Base-by-base conservation (phyloP, 164 flowering plant species). In the Chimonanthus salicifolius region DNA sequence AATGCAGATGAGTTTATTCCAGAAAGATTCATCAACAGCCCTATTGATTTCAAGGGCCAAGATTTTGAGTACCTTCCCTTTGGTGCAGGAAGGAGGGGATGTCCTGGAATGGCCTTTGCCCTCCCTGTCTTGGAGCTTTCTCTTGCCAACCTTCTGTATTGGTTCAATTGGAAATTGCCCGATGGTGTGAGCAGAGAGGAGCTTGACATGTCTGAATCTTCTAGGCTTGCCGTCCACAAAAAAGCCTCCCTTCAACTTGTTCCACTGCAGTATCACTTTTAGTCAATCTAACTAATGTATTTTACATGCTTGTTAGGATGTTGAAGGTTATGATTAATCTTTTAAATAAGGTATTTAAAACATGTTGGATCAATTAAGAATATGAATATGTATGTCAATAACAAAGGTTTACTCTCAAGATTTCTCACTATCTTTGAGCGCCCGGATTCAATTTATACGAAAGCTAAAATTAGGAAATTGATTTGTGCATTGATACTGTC, bases 51-150 rank as follows among this genome's bases (percentile, higher is more conserved):
- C 21, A 71, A 21, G 15, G 65, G 65, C 13, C 58, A 45, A 7
- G 51, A 71, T 62, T 71, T 71, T 60, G 16, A 71, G 15, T 46
- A 44, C 7, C 45, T 71, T 3, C 73, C 73, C 4, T 71, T 71
- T 44, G 73, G 73, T 5, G 66, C 51, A 5, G 73, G 73, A 51
- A 33, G 73, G 51, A 71, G 73, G 73, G 44, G 21, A 2, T 70
- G 72, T 48, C 72, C 72, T 44, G 73, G 66, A 49, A 62, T 46
- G 5, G 15, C 50, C 1, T 58, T 71, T 7, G 73, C 7, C 15
- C 5, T 62, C 8, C 3, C 49, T n/a, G 1, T 16, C 6, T 4
- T 60, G 13, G 73, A 71, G 7, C 51, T 71, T 58, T 33, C 73
- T 16, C 51, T 71, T 10, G 65, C 73, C 49, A 71, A 71, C 18